Percentiles rank a stretch among this genome's conserved stretches.
These are phyloP conservation scores for Biscogniauxia marginata DNA, from an alignment of 2,329 filamentous ascomycete species.

Conservation along the genomic window DNA sequence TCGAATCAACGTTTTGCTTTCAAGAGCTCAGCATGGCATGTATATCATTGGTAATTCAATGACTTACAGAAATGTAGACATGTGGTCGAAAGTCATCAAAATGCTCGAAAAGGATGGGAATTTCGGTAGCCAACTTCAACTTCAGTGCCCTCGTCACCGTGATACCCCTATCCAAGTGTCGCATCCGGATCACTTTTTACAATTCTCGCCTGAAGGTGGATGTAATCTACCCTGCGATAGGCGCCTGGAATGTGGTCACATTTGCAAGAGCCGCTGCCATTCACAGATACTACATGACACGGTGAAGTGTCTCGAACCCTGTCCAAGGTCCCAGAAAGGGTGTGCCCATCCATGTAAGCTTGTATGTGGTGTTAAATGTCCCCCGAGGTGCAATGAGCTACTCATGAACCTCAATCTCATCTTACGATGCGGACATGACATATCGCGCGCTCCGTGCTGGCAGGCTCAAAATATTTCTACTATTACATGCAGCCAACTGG, in stretches of 20 bases:
- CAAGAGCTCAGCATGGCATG: conserved; percentile 66
- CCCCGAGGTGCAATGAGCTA: conserved; percentile 34
- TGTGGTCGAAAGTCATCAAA: conserved; percentile 61
- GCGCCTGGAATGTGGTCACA: conserved; percentile 49
- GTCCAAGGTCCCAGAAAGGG: conserved; percentile 39
- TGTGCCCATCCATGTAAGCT: conserved; percentile 46
- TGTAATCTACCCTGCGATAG: conserved; percentile 51
- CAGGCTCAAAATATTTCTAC: conserved; percentile 41
- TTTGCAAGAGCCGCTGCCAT: conserved; percentile 47
- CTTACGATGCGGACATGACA: conserved; percentile 44
- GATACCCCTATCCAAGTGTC: conserved; percentile 49
- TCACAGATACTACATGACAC: conserved; percentile 46
- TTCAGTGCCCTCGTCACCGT: conserved; percentile 57
- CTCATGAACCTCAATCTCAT: conserved; percentile 30
- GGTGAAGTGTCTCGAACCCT: conserved; percentile 45
- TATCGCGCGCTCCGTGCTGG: conserved; percentile 36
- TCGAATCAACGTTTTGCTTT: conserved; percentile 67
- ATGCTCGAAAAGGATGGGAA: conserved; percentile 47
- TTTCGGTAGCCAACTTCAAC: conserved; percentile 49
- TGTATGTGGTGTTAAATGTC: conserved; percentile 44
- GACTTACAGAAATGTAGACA: conserved; percentile 55
- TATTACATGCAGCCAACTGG: conserved; percentile 48
- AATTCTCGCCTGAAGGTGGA: conserved; percentile 60
- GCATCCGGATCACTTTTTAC: conserved; percentile 55
- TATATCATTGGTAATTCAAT: conserved; percentile 66